These are phyloP conservation scores for Serpula lacrymans DNA, from an alignment of 768 basidiomycete species.

Conservation along the genomic window DNA sequence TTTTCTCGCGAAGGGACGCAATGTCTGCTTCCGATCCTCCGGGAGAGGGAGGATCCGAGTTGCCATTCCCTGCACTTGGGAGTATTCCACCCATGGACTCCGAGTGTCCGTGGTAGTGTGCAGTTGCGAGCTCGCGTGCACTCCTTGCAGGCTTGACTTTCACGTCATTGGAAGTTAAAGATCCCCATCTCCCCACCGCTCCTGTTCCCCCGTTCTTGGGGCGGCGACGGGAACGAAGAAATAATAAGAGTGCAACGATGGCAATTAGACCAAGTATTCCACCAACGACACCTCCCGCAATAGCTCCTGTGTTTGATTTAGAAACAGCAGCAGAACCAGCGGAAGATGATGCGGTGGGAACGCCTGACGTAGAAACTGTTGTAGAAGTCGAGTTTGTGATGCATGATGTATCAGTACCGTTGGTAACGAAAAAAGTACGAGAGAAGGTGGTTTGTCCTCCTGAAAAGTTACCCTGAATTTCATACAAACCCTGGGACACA, in stretches of 20 bases:
- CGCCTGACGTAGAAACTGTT: slow-evolving; percentile 4
- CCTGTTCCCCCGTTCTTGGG: slow-evolving; percentile 24
- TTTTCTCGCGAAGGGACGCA: slow-evolving; percentile 18
- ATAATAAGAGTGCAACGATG: slow-evolving; percentile 31
- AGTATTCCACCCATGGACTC: slow-evolving; percentile 18
- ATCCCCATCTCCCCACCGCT: slow-evolving; percentile 24
- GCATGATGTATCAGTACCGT: slow-evolving; percentile 35
- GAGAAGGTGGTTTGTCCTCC: slow-evolving; percentile 17
- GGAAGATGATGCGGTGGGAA: slow-evolving; percentile 13
- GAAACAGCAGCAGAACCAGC: slow-evolving; percentile 24
- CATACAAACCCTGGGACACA: slow-evolving; percentile 49
- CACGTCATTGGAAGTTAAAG: slow-evolving; percentile 21
- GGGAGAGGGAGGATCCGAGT: slow-evolving; percentile 13
- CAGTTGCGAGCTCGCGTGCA: neutral
- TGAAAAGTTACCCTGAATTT: slow-evolving; percentile 19
- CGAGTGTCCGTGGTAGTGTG: slow-evolving; percentile 16
- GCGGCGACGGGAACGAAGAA: slow-evolving; percentile 17
- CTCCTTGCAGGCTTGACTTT: slow-evolving; percentile 7
- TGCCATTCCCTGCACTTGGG: slow-evolving; percentile 10
- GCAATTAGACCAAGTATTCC: slow-evolving; percentile 35
- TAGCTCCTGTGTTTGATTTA: slow-evolving; percentile 35
- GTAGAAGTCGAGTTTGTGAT: slow-evolving; percentile 12
- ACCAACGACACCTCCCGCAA: slow-evolving; percentile 54
- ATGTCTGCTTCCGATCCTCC: slow-evolving; percentile 21
- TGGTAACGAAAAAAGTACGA: slow-evolving; percentile 30